Percentiles rank a stretch among this genome's conserved stretches.
These are phyloP conservation scores for Coelastrella sp. DNA, from an alignment of 139 green algal genomes.

Conservation along the genomic window DNA sequence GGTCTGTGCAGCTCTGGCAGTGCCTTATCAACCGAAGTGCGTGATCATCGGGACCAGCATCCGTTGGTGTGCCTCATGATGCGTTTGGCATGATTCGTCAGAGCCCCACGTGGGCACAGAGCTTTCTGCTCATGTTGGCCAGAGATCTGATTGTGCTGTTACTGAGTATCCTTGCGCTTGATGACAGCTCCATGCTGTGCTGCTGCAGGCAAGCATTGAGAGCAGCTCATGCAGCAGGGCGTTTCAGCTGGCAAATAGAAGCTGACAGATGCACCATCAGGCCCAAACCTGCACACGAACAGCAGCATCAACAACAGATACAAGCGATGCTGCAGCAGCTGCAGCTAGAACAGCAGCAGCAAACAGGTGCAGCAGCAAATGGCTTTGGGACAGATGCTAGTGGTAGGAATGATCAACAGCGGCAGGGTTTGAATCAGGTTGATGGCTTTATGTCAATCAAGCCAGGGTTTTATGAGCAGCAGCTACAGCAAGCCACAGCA, in stretches of 20 bases:
- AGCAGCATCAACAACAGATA: conserved; percentile 30
- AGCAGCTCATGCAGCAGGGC: conserved; percentile 29
- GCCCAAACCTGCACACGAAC: not conserved
- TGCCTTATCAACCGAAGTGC: too few species aligned
- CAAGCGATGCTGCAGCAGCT: conserved; percentile 21
- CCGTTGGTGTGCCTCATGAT: too few species aligned
- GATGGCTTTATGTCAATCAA: conserved; percentile 39
- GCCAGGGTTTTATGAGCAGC: conserved; percentile 50
- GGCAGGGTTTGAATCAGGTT: not conserved
- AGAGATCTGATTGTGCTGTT: too few species aligned
- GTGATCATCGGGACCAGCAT: too few species aligned
- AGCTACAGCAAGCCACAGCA: conserved; percentile 35
- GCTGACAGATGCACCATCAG: conserved; percentile 5
- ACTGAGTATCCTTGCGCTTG: too few species aligned
- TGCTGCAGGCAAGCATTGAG: conserved; percentile 38
- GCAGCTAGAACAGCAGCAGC: not conserved
- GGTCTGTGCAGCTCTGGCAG: too few species aligned
- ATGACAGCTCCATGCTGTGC: not conserved
- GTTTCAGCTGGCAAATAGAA: conserved; percentile 24
- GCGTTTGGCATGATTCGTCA: too few species aligned
- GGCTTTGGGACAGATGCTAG: not conserved
- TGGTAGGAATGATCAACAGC: conserved; percentile 1
- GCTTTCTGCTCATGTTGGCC: too few species aligned
- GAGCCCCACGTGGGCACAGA: too few species aligned
- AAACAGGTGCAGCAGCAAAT: not conserved